Conservation (phyloP, 441 rosid species). For the Oxalis stricta region DNA sequence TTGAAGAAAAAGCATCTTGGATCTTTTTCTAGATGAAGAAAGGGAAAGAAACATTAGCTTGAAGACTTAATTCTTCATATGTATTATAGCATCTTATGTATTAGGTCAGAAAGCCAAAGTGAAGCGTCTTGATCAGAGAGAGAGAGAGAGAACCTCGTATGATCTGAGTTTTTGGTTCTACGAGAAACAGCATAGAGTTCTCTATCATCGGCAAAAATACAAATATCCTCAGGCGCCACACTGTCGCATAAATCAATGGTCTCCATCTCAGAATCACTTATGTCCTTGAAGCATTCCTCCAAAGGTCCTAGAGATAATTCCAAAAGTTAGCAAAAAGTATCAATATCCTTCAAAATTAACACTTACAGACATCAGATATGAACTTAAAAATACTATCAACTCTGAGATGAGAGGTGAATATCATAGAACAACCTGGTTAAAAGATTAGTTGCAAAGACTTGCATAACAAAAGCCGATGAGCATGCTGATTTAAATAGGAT, state of each 20-base stretch:
- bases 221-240: constrained; percentile 28
- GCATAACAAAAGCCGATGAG: too few species aligned
- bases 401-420: too few species aligned
- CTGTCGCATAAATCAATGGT: constrained; percentile 30
- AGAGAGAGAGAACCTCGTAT: constrained; percentile 37
- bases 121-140: too few species aligned
- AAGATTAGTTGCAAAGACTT: too few species aligned
- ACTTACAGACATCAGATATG: too few species aligned
- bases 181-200: constrained; percentile 35
- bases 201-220: constrained; percentile 21
- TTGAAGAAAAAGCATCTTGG: constrained; percentile 43
- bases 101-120: too few species aligned
- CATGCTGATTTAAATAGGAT: too few species aligned
- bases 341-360: too few species aligned
- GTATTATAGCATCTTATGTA: too few species aligned
- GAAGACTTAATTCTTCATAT: neutral
- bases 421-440: too few species aligned
- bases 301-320: constrained; percentile 17
- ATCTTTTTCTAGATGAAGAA: constrained; percentile 36
- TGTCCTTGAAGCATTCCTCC: constrained; percentile 14
- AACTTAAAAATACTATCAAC: too few species aligned
- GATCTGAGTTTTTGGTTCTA: constrained; percentile 39
- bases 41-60: neutral
- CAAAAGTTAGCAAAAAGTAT: constrained; percentile 6
- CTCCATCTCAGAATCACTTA: constrained; percentile 26